Base-by-base conservation (phyloP, 805 yeast species). In the Barnettozyma siamensis region DNA sequence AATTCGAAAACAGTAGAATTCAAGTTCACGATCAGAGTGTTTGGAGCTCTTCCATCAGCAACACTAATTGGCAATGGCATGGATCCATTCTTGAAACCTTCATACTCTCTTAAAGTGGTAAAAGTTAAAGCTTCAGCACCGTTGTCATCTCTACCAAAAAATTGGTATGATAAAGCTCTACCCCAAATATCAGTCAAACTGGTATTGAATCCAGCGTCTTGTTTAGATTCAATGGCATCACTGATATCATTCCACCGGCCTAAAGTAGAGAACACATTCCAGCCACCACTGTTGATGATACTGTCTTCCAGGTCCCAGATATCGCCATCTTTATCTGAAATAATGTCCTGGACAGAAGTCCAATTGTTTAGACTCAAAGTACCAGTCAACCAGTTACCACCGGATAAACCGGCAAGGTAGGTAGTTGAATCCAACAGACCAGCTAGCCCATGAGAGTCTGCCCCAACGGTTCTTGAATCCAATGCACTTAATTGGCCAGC, bases 401-500 rank as follows among this genome's bases (percentile, higher is more conserved):
- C 95, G 2, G 91, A 81, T 27, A 86, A 68, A 15, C 91, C 95
- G 3, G 86, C 62, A 5, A 87, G 56, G 55, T 88, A 88, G 13
- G 85, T 75, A 2, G 87, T 55, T 7, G 84, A 63, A 54, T 82
- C 86, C 31, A 86, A 62, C 16, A 87, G 61, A 7, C 94, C 91
- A 29, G 88, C 88, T 32, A 86, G 57, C 13, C 83, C 82, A 11
- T 72, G 68, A 19, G 65, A 66, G 16, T 74, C 64, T n/a, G 78
- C 72, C 43, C 69, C 72, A 2, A 53, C 62, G 5, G 89, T 81
- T 55, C 93, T 68, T 53, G 75, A 75, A 57, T 87, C 96, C 44
- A 85, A 62, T 3, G 88, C 95, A 5, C 88, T 67, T 24, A 87
- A 61, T 58, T 80, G 80, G 33, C 95, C 95, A 8, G 94, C 95